Base-by-base conservation (phyloP, 306 rosid species). In the Luffa aegyptiaca region DNA sequence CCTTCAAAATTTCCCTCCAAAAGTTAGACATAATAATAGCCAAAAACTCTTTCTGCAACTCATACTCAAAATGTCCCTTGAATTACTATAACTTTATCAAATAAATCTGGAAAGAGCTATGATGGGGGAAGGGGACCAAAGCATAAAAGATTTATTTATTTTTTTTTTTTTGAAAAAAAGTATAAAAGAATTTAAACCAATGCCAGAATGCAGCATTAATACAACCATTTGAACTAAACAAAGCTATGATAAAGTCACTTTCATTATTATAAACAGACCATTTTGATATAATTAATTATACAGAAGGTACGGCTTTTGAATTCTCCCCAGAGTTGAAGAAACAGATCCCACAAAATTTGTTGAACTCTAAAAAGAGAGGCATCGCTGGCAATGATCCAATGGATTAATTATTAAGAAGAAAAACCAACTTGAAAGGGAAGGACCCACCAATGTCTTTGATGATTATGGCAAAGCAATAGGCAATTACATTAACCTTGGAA, bases 1-100 rank as follows among this genome's bases (percentile, higher is more conserved):
- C 97, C 99, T 95, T 78, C 81, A 8, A 42, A 83, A 76, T 80
- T 72, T 37, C 81, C 76, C 52, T 18, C 78, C 81, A 77, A 52
- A 56, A 58, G 44, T 13, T 51, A 35, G 33, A 37, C 62, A 79
- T 3, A 79, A 79, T 79, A 26, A 79, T 63, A 21, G 14, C 20
- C 63, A 33, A 26, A 26, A 46, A 64, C 74, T 11, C 57, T 64
- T 65, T 31, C 55, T 18, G 46, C 76, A 64, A 17, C 41, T 63
- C 56, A 63, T n/a, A 45, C 39, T 51, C 61, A 74, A 49, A 49
- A 74, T 51, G 78, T 74, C 41, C 46, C 78, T 74, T 51, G 45
- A 51, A 74, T 49, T 7, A 49, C 61, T 49, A 6, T 72, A 33
- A 74, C 33, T 49, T 33, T 11, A 14, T 26, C 11, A 72, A 36